These are phyloP conservation scores for Penicillium simplicissimum DNA, from an alignment of 495 filamentous ascomycete genomes.

Conservation along the genomic window DNA sequence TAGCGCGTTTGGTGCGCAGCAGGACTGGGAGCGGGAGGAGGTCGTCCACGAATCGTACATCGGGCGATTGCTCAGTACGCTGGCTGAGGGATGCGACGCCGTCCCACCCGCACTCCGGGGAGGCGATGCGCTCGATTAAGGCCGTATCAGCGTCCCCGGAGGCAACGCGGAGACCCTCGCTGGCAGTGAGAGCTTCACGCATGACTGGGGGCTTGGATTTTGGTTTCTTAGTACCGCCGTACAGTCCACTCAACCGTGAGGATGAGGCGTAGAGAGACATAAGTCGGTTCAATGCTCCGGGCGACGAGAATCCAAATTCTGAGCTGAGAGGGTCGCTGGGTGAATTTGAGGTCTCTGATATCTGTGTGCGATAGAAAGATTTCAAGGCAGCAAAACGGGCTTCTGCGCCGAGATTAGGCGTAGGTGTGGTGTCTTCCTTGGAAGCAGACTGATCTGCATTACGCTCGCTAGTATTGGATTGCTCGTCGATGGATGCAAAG, in stretches of 20 bases:
- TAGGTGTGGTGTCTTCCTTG: constrained; percentile 18
- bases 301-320: constrained; percentile 69
- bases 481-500: constrained; percentile 39
- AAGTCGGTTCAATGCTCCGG: constrained; percentile 77
- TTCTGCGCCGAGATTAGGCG: constrained; percentile 35
- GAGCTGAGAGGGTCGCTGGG: constrained; percentile 52
- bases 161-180: constrained; percentile 66
- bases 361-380: constrained; percentile 70
- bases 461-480: constrained; percentile 18
- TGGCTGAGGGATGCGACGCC: constrained; percentile 54
- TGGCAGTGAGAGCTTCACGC: constrained; percentile 69
- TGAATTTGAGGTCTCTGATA: constrained; percentile 56
- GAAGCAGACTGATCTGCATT: constrained; percentile 14
- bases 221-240: constrained; percentile 61
- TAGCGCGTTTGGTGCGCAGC: constrained; percentile 86
- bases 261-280: constrained; percentile 84
- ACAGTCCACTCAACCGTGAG: constrained; percentile 42
- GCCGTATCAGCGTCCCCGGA: constrained; percentile 51
- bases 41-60: constrained; percentile 58
- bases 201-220: constrained; percentile 68
- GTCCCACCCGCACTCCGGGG: constrained; percentile 53
- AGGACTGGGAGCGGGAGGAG: constrained; percentile 78
- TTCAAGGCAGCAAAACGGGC: constrained; percentile 58
- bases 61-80: constrained; percentile 49
- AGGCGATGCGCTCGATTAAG: constrained; percentile 46